Evolutionary conservation across 2,329 filamentous ascomycete genomes (phyloP).

Genomic region (Penicillium sp.): DNA sequence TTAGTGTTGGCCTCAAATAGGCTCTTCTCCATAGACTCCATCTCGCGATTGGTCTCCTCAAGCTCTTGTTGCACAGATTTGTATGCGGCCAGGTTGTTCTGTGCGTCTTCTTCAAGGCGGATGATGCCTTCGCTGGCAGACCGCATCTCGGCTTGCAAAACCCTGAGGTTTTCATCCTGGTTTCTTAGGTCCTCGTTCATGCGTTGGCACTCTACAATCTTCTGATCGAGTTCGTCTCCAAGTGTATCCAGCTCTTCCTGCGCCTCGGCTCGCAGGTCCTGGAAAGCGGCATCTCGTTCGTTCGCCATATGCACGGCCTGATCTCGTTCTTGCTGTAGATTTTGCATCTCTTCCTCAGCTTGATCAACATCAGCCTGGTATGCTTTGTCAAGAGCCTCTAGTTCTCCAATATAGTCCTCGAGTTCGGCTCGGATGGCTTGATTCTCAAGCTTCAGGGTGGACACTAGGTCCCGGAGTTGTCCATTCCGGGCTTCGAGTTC

Average conservation of each 20-base stretch:
- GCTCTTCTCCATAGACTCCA: slow-evolving; percentile 80
- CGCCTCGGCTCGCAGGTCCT: slow-evolving; percentile 57
- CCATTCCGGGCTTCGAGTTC: slow-evolving; percentile 82
- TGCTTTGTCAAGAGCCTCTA: slow-evolving; percentile 69
- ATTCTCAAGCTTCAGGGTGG: slow-evolving; percentile 81
- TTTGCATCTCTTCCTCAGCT: slow-evolving; percentile 75
- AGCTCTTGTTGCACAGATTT: slow-evolving; percentile 81
- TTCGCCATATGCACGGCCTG: slow-evolving; percentile 75
- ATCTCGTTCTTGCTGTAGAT: slow-evolving; percentile 78
- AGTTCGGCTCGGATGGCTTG: slow-evolving; percentile 84
- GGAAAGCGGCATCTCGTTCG: slow-evolving; percentile 55
- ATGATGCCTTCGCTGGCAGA: slow-evolving; percentile 84
- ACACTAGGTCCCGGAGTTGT: slow-evolving; percentile 80
- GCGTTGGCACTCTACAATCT: slow-evolving; percentile 67
- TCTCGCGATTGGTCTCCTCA: slow-evolving; percentile 78
- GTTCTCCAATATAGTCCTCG: slow-evolving; percentile 74
- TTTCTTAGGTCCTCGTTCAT: slow-evolving; percentile 71
- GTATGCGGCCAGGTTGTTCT: slow-evolving; percentile 74
- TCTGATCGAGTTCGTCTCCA: slow-evolving; percentile 67
- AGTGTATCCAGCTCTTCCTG: slow-evolving; percentile 59
- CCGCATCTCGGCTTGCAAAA: slow-evolving; percentile 92
- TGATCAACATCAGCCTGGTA: slow-evolving; percentile 80
- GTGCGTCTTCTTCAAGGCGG: slow-evolving; percentile 84
- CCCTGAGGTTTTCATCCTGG: slow-evolving; percentile 80
- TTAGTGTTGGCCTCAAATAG: slow-evolving; percentile 84